phyloP scores from a whole-genome alignment of 2,329 filamentous ascomycete species.

The Chaetothyriales sp. region DNA sequence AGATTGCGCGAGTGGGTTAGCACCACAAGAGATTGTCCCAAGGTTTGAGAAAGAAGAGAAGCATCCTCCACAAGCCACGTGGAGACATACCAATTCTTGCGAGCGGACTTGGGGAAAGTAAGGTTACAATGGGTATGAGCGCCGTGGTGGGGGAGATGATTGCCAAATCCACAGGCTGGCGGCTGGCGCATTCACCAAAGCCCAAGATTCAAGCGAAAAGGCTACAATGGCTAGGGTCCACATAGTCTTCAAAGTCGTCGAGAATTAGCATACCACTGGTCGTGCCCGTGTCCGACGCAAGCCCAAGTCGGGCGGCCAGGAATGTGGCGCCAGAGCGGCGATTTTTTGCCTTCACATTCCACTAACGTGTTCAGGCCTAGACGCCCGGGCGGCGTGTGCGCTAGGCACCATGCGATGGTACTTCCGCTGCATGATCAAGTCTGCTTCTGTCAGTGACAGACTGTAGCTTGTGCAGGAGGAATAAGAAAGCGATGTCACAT shows the following conservation, averaged over 20 bases:
- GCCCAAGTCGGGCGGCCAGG: too few relatives aligned
- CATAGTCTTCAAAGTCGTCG: background rate
- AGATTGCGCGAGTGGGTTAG: conserved; percentile 7
- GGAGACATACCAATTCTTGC: background rate
- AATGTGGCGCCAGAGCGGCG: background rate
- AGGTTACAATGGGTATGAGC: background rate
- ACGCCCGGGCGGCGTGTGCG: background rate
- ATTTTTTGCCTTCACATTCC: background rate
- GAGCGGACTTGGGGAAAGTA: background rate
- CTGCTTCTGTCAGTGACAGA: background rate
- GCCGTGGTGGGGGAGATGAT: background rate
- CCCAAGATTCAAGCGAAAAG: background rate
- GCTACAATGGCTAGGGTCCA: background rate
- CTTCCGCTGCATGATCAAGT: background rate
- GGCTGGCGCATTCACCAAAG: too few relatives aligned
- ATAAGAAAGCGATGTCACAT: background rate
- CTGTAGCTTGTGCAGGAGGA: background rate
- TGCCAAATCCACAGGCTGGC: background rate
- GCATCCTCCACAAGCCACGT: background rate
- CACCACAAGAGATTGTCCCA: background rate
- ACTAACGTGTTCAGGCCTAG: background rate
- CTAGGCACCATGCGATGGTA: background rate
- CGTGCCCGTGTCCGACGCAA: background rate
- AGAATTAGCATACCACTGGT: background rate
- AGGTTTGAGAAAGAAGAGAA: background rate